Base-by-base conservation (phyloP, 768 basidiomycete genomes). In the Mycena crocata region DNA sequence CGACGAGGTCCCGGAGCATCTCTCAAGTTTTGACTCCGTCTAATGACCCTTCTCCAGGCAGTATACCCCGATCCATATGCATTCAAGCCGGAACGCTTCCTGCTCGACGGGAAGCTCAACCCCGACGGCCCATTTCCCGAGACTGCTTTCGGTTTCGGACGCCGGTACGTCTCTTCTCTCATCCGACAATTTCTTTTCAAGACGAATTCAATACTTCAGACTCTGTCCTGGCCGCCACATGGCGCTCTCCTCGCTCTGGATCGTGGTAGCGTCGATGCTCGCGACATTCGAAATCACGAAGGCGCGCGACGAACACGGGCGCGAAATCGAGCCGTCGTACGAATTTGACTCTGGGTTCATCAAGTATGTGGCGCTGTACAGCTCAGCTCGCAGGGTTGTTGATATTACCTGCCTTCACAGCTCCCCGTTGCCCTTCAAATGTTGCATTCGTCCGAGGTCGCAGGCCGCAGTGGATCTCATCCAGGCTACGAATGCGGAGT, bases 31-130 rank as follows among this genome's bases (percentile, higher is more conserved):
- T 51, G 10, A n/a, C 5, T 19, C 17, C 5, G 5, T 42, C 40
- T 10, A 13, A 10, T 9, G n/a, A n/a, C 8, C 17, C 5, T 42
- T 9, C 8, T 42, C 5, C 21, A 75, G 54, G 57, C 60, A 24
- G 62, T 67, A 3, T 84, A 82, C 30, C 39, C 56, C 1, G 48
- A 57, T 19, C 63, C 63, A 15, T 6, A 57, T 13, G 23, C 30
- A 4, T 64, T 64, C 39, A 57, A 64, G 8, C 55, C 62, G 1
- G 62, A 64, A 31, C 46, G 30, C 13, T 57, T 57, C 39, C 26
- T 64, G n/a, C 23, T 64, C 4, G 26, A 64, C 28, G 49, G 63
- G 1, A 49, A 50, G 19, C n/a, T 45, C n/a, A 52, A 64, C 26
- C 31, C 63, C 5, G 46, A 39, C 5, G 32, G 26, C 7, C 26